A percentile compares a stretch with the other conserved stretches of the same genome.
Evolutionary conservation across 2,329 filamentous ascomycete species (phyloP).

Genomic region (Coniochaeta hoffmannii): DNA sequence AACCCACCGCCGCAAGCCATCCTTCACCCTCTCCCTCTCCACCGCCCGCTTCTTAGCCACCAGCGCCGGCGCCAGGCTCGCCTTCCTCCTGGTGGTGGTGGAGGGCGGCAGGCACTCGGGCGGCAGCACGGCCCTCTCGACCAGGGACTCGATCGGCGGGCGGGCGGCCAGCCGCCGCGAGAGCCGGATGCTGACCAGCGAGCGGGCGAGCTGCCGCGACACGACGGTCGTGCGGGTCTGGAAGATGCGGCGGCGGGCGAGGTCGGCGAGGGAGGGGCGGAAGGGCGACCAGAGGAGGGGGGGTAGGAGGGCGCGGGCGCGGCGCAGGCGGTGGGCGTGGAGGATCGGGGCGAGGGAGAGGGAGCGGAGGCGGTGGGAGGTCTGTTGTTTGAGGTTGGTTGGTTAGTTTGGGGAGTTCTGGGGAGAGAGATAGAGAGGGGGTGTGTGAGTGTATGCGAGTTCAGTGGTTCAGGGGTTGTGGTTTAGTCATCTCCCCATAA

Average conservation of each 20-base stretch:
- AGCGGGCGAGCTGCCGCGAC: conserved; percentile 55
- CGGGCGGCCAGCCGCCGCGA: conserved; percentile 53
- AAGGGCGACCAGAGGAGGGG: conserved; percentile 48
- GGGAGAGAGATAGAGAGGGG: not conserved
- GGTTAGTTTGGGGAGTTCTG: too few species aligned
- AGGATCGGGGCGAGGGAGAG: conserved; percentile 60
- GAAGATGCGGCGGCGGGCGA: conserved; percentile 59
- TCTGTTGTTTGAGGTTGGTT: conserved; percentile 34
- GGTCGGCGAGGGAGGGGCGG: conserved; percentile 52
- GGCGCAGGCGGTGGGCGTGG: conserved; percentile 54
- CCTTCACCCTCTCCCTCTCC: conserved; percentile 61
- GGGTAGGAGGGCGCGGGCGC: conserved; percentile 44
- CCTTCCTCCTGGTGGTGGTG: conserved; percentile 27
- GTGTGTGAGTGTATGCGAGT: not conserved
- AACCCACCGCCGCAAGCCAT: conserved; percentile 58
- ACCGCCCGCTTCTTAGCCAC: conserved; percentile 56
- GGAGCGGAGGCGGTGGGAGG: conserved; percentile 52
- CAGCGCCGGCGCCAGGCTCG: conserved; percentile 46
- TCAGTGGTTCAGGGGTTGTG: not conserved
- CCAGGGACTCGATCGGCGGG: conserved; percentile 52
- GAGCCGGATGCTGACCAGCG: conserved; percentile 57
- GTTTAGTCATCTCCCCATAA: not conserved
- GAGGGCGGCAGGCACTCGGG: conserved; percentile 54
- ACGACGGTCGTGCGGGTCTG: conserved; percentile 58
- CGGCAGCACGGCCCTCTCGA: conserved; percentile 57